phyloP scores from a whole-genome alignment of 2,329 filamentous ascomycete species.

The Alternaria ethzedia region DNA sequence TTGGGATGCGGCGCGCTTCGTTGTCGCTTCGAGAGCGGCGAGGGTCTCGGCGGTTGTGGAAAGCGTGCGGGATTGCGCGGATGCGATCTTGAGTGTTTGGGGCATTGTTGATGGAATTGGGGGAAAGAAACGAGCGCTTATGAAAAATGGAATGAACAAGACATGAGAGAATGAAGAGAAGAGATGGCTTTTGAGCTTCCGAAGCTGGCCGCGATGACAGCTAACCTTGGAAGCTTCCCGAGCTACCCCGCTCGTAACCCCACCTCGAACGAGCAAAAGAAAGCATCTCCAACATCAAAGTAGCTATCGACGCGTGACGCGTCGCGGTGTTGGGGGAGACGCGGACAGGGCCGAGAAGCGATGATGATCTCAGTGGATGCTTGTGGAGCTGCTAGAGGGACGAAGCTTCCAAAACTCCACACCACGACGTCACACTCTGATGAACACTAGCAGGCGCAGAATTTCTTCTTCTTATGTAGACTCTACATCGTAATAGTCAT shows the following conservation, averaged over 20 bases:
- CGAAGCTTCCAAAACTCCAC: slow-evolving; percentile 5
- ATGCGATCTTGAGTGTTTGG: slow-evolving; percentile 56
- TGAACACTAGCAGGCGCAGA: slow-evolving; percentile 3
- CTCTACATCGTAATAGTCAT: neutral
- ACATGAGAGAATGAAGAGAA: neutral
- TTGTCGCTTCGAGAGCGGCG: slow-evolving; percentile 67
- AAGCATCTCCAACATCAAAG: neutral
- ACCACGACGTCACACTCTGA: slow-evolving; percentile 11
- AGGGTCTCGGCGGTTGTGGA: slow-evolving; percentile 66
- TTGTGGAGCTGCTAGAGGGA: slow-evolving; percentile 1
- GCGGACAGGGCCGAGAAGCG: neutral
- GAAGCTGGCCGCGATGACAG: neutral
- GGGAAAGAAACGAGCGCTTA: neutral
- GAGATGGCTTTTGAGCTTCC: neutral
- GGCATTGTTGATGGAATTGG: slow-evolving; percentile 43
- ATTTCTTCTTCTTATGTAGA: neutral
- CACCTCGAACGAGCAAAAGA: neutral
- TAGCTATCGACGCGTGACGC: neutral
- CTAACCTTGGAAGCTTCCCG: neutral
- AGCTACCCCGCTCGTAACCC: slow-evolving; percentile 8
- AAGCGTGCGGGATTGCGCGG: slow-evolving; percentile 57
- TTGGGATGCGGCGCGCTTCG: slow-evolving; percentile 66
- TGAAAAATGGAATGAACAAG: neutral
- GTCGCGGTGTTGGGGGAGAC: neutral
- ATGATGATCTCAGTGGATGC: neutral